Evolutionary conservation across 495 filamentous ascomycete species (phyloP), one percentile per base, ranked within the genome.

Genomic region (Aspergillus olivimuriae): DNA sequence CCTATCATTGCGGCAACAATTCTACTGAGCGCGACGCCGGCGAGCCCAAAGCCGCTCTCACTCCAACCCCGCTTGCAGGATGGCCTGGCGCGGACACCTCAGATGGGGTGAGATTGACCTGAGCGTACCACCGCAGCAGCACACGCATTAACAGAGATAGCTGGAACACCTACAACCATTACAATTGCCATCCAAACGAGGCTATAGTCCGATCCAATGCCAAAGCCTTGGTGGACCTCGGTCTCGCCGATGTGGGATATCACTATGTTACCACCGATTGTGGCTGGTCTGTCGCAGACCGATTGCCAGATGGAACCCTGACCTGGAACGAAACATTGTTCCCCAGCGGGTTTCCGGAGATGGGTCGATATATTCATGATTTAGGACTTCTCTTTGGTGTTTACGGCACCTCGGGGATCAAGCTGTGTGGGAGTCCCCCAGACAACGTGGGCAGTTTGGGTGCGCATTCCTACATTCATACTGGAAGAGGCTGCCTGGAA

Each of bases 131-230:
- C 23, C 4, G 11, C 23, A 16, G 3, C n/a, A 18, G 32, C n/a
- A n/a, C n/a, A n/a, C n/a, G n/a, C n/a, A 35, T n/a, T 35, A 34
- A 45, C 35, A 31, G 15, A 24, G n/a, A 4, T 30, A 66, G 74
- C 26, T 80, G 76, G 77, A 79, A 75, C 42, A 69, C 69, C 2
- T 78, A 78, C 36, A 80, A 78, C 44, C 57, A 71, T 38, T 78
- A 78, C 54, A 59, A 52, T 19, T 80, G 76, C 51, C 52, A 50
- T 12, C 72, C 69, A 0, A 74, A 60, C 34, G 72, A 77, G 40
- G 43, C 51, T 0, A 72, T 73, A 17, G 69, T 78, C 15, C 60
- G 69, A 20, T 62, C 63, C 18, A 78, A 76, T 44, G 73, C 77
- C 3, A 55, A 76, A 46, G 76, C 72, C n/a, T 51, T 81, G 6